Percentiles rank a stretch among this genome's conserved stretches.
phyloP scores from a whole-genome alignment of 495 filamentous ascomycete genomes.

The Aspergillus taichungensis region DNA sequence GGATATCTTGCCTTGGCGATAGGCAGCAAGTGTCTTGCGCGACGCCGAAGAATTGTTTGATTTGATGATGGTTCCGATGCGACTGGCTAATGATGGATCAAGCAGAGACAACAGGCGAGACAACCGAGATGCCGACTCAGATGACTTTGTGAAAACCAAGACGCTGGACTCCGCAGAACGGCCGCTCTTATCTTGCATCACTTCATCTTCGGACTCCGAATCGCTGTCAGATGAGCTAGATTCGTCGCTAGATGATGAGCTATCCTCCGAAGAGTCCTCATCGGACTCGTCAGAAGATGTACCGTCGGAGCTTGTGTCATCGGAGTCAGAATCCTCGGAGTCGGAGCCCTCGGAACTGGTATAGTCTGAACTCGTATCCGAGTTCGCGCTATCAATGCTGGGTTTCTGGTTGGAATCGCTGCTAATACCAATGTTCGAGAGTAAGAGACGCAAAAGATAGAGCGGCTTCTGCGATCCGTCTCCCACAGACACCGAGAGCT shows the following conservation, averaged over 20 bases:
- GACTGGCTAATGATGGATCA: conserved; percentile 44
- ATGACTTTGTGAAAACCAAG: conserved; percentile 83
- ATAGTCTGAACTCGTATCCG: conserved; percentile 1
- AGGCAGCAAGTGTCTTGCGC: conserved; percentile 54
- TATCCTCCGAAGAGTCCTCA: background rate
- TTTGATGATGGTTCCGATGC: conserved; percentile 63
- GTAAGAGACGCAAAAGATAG: conserved; percentile 50
- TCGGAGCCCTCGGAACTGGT: conserved; percentile 8
- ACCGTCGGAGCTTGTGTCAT: conserved; percentile 22
- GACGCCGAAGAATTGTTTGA: conserved; percentile 58
- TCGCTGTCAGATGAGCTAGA: conserved; percentile 10
- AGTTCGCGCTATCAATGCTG: conserved; percentile 1
- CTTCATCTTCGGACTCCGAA: conserved; percentile 13
- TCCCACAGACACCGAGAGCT: conserved; percentile 64
- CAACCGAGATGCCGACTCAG: conserved; percentile 73
- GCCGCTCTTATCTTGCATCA: background rate
- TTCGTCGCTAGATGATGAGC: conserved; percentile 13
- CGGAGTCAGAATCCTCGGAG: conserved; percentile 23
- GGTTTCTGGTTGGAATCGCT: conserved; percentile 4
- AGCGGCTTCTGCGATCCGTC: conserved; percentile 77
- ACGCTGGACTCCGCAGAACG: conserved; percentile 25
- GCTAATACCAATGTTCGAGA: conserved; percentile 26
- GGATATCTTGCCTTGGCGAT: conserved; percentile 52
- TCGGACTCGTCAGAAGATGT: conserved; percentile 23
- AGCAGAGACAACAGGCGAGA: conserved; percentile 66